A percentile compares a stretch with the other conserved stretches of the same genome.
Conservation (phyloP, 2,329 filamentous ascomycete genomes). For the Colletotrichum paranaense region DNA sequence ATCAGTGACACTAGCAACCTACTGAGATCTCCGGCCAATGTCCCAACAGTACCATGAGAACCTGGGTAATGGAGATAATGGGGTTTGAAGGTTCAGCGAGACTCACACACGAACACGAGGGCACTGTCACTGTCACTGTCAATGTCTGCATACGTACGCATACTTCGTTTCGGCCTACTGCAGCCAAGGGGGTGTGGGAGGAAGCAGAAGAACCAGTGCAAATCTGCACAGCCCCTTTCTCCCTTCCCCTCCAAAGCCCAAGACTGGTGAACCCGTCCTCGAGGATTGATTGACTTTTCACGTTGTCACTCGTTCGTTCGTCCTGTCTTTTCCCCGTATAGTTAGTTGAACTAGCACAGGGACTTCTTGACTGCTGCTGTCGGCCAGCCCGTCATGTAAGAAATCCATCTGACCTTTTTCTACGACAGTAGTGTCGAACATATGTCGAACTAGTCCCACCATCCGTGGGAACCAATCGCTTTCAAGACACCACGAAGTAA, state of each 20-base stretch:
- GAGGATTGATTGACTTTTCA: conserved; percentile 10
- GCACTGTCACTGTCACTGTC: conserved; percentile 4
- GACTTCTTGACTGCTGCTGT: background rate
- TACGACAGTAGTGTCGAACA: conserved; percentile 13
- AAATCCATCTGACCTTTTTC: conserved; percentile 4
- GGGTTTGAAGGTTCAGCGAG: background rate
- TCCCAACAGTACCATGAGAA: background rate
- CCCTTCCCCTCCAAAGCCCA: background rate
- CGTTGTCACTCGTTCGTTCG: conserved; percentile 4
- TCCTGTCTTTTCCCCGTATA: conserved; percentile 3
- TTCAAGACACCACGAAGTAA: background rate
- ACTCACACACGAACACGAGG: background rate
- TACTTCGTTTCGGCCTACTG: conserved; percentile 22
- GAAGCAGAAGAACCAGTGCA: background rate
- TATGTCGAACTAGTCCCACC: conserved; percentile 14
- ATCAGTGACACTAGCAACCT: background rate
- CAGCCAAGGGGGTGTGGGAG: conserved; percentile 5
- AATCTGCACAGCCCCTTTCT: background rate
- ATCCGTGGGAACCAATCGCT: conserved; percentile 14
- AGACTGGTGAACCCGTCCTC: background rate
- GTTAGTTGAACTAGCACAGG: background rate
- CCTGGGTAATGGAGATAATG: background rate
- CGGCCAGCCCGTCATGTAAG: background rate
- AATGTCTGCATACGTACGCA: conserved; percentile 7
- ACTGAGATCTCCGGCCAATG: no score